Conservation (phyloP, 306 rosid genomes). For the Trichosanthes cucumerina region DNA sequence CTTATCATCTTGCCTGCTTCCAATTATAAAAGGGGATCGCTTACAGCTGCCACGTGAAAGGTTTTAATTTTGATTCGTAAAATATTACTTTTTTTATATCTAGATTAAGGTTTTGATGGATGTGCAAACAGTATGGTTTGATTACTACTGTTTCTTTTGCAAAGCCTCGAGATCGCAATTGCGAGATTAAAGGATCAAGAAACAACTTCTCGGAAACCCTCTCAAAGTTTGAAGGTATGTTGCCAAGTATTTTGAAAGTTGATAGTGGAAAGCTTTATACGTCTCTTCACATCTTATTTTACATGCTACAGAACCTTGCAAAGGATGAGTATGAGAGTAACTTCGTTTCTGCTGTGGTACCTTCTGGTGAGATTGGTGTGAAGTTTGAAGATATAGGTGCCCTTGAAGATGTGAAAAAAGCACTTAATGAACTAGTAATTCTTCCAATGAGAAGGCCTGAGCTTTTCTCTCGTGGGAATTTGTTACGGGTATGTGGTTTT, state of each 20-base stretch:
- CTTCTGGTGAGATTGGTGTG: conserved; percentile 95
- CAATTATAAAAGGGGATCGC: conserved; percentile 67
- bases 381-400: conserved; percentile 96
- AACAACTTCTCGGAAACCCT: conserved; percentile 48
- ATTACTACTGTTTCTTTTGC: conserved; percentile 17
- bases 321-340: conserved; percentile 93
- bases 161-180: conserved; percentile 79
- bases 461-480: conserved; percentile 83
- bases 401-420: conserved; percentile 85
- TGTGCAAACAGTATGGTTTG: conserved; percentile 6
- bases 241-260: not conserved
- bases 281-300: not conserved
- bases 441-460: conserved; percentile 98
- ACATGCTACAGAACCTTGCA: conserved; percentile 59
- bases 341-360: conserved; percentile 82
- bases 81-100: not conserved
- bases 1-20: conserved; percentile 58
- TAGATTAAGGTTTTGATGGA: not conserved
- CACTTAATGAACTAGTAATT: conserved; percentile 84
- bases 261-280: not conserved
- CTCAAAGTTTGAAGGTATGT: conserved; percentile 81
- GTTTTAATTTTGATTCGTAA: conserved; percentile 18
- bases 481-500: conserved; percentile 64
- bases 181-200: conserved; percentile 77
- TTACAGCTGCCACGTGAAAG: conserved; percentile 76